A percentile compares a stretch with the other conserved stretches of the same genome.
Conservation (phyloP, 805 yeast species). For the Kuraishia molischiana region DNA sequence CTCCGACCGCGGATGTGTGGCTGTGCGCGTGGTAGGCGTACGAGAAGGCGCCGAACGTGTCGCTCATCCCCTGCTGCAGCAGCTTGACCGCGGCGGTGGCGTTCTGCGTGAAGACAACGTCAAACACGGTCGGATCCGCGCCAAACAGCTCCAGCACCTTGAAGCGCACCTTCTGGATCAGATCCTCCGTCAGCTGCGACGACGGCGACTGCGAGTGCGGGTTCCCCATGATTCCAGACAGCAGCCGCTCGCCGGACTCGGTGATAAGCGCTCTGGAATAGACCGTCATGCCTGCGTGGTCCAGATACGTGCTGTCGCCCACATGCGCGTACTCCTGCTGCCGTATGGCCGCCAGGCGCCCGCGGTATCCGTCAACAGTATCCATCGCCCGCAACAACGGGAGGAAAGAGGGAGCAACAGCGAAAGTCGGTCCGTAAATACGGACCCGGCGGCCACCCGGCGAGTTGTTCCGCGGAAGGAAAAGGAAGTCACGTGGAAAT, state of each 20-base stretch:
- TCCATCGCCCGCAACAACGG: neutral
- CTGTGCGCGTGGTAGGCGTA: conserved; percentile 22
- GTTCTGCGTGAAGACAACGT: conserved; percentile 28
- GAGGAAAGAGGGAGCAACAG: too few relatives aligned
- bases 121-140: conserved; percentile 24
- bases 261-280: conserved; percentile 19
- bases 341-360: conserved; percentile 5
- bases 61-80: conserved; percentile 19
- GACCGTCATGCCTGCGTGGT: conserved; percentile 33
- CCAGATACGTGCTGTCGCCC: conserved; percentile 21
- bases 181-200: conserved; percentile 16
- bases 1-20: conserved; percentile 33
- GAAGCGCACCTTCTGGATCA: conserved; percentile 18
- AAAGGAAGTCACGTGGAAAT: too few relatives aligned
- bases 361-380: neutral
- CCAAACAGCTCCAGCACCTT: conserved; percentile 21
- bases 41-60: conserved; percentile 10
- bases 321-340: conserved; percentile 15
- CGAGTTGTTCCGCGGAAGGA: too few relatives aligned
- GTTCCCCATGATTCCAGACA: conserved; percentile 20
- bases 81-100: conserved; percentile 28
- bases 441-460: too few relatives aligned
- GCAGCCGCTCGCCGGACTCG: conserved; percentile 13
- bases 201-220: conserved; percentile 31
- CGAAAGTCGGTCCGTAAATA: too few relatives aligned